A percentile compares a stretch with the other conserved stretches of the same genome.
phyloP scores from a whole-genome alignment of 306 rosid species.

The Casuarina glauca region DNA sequence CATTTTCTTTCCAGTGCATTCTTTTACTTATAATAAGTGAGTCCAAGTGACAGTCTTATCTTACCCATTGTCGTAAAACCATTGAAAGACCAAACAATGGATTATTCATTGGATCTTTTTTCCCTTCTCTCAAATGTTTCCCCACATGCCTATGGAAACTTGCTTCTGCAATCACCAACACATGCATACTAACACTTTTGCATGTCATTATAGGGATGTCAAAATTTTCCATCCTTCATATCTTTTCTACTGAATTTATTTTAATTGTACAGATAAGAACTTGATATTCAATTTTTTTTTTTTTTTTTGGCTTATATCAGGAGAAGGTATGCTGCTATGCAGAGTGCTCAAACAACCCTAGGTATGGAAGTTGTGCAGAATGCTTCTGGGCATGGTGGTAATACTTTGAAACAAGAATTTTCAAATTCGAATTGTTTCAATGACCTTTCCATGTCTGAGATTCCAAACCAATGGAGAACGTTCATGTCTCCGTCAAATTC shows the following conservation, averaged over 20 bases:
- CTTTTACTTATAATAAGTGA: not conserved
- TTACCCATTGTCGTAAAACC: not conserved
- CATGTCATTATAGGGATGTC: conserved; percentile 7
- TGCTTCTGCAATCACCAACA: not conserved
- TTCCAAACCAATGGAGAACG: conserved; percentile 57
- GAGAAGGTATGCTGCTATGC: conserved; percentile 74
- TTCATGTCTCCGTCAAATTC: conserved; percentile 82
- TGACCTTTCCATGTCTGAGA: conserved; percentile 48
- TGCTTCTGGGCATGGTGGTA: conserved; percentile 43
- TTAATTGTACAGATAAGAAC: not conserved
- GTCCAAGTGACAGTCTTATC: conserved; percentile 5
- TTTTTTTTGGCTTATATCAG: conserved; percentile 33
- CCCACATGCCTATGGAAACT: not conserved
- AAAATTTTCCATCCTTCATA: conserved; percentile 2
- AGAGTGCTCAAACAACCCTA: conserved; percentile 53
- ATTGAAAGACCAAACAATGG: not conserved
- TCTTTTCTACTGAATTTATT: not conserved
- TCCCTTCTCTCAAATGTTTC: not conserved
- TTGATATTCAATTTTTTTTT: not conserved
- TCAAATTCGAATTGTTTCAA: conserved; percentile 51
- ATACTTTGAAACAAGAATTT: conserved; percentile 45
- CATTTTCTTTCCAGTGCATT: conserved; percentile 16
- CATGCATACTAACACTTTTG: conserved; percentile 1
- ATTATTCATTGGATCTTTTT: not conserved
- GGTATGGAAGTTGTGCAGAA: conserved; percentile 54